A percentile compares a stretch with the other conserved stretches of the same genome.
Evolutionary conservation across 1,284 basidiomycete genomes (phyloP).

Genomic region (Testicularia cyperi): DNA sequence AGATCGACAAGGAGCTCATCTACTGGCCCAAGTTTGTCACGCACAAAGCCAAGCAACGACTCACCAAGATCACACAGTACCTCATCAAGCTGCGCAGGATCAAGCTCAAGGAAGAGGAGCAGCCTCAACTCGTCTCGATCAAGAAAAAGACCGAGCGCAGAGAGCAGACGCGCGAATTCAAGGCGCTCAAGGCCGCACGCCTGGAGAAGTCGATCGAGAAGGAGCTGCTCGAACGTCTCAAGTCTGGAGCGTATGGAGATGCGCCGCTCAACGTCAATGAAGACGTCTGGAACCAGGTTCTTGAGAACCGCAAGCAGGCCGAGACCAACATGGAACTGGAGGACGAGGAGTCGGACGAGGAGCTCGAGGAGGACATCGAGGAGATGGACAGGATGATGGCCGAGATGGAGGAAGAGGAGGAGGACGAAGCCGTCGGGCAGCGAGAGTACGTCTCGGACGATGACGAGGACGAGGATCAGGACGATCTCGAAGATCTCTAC

Average conservation of each 20-base stretch:
- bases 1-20: constrained; percentile 78
- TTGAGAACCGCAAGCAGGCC: constrained; percentile 41
- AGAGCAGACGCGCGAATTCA: constrained; percentile 87
- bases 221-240: constrained; percentile 90
- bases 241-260: constrained; percentile 95
- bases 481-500: constrained; percentile 37
- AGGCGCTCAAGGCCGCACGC: constrained; percentile 81
- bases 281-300: constrained; percentile 79
- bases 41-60: constrained; percentile 98
- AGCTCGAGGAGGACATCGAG: constrained; percentile 52
- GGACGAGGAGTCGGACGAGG: constrained; percentile 55
- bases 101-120: constrained; percentile 73
- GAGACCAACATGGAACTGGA: constrained; percentile 30
- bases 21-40: constrained; percentile 98
- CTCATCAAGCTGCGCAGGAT: constrained; percentile 95
- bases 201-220: constrained; percentile 92
- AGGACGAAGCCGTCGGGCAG: constrained; percentile 39
- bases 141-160: constrained; percentile 98
- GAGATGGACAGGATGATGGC: constrained; percentile 50
- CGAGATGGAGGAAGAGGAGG: constrained; percentile 50
- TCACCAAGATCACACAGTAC: constrained; percentile 99
- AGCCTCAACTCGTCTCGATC: constrained; percentile 87
- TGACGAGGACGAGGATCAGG: constrained; percentile 37
- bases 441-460: constrained; percentile 56
- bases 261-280: constrained; percentile 98